Evolutionary conservation across 306 rosid species (phyloP), one percentile per base, ranked within the genome.

Genomic region (Acacia acuminata): DNA sequence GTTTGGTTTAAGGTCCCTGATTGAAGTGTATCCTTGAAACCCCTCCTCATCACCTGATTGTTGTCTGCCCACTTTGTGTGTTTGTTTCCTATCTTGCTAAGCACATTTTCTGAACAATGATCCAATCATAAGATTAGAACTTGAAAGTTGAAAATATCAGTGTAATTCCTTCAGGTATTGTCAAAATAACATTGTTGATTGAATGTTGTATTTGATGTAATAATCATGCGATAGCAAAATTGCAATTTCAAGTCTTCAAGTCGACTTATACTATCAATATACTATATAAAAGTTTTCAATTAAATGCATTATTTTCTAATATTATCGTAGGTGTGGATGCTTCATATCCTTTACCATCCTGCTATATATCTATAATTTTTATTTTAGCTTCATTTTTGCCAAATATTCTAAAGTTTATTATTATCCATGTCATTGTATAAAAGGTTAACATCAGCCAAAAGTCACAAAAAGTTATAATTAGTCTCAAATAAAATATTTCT

Each of bases 1-100:
- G 3, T 72, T 88, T 58, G 90, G 91, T 36, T 22, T 84, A 34
- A 88, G 88, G 79, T 91, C 92, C 9, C 82, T 89, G 4, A 81
- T 89, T 76, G 96, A 89, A 76, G 90, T 91, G 65, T 91, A 65
- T 73, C 92, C 90, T 58, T 89, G 76, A 79, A 53, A 27, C 76
- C 43, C n/a, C 8, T 13, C 68, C 32, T 77, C 14, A 32, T 51
- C 42, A 34, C 63, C 8, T 20, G 22, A 76, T 14, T 38, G 42
- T 6, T 38, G 7, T 13, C 20, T 67, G 30, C 30, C 34, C 14
- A 68, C 40, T 50, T 22, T 77, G 73, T 58, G 51, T 55, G 15
- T 10, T 20, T 0, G 50, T 40, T 70, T 77, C 73, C 19, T 43
- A 20, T 69, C 3, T 34, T 40, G 45, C 13, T 2, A 66, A 32